A percentile compares a stretch with the other conserved stretches of the same genome.
phyloP scores from a whole-genome alignment of 257 asterid genomes.

The Primulina huaijiensis region DNA sequence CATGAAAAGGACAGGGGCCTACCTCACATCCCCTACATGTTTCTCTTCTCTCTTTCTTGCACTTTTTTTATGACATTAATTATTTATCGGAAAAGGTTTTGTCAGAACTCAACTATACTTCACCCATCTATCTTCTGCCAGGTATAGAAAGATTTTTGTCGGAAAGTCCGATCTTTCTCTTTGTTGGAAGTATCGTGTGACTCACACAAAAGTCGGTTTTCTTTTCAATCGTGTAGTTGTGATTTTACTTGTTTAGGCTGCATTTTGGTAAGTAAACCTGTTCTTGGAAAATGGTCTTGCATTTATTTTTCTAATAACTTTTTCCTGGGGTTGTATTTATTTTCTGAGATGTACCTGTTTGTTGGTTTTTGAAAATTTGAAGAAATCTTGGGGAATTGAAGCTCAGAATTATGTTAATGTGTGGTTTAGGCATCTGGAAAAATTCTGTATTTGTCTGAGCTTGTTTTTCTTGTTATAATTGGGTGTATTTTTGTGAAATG shows the following conservation, averaged over 20 bases:
- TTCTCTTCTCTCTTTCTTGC: slow-evolving; percentile 28
- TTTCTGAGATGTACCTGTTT: not conserved
- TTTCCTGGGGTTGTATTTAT: not conserved
- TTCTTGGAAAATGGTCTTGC: slow-evolving; percentile 20
- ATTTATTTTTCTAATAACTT: not conserved
- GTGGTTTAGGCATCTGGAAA: not conserved
- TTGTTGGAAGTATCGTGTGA: slow-evolving; percentile 21
- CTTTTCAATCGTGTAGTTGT: slow-evolving; percentile 19
- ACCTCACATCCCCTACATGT: slow-evolving; percentile 8
- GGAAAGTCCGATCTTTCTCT: slow-evolving; percentile 32
- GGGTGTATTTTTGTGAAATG: slow-evolving; percentile 9
- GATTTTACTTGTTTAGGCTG: slow-evolving; percentile 14
- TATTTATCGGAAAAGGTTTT: slow-evolving; percentile 24
- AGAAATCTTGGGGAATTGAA: slow-evolving; percentile 16
- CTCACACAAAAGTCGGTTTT: slow-evolving; percentile 22
- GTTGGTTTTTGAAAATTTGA: slow-evolving; percentile 15
- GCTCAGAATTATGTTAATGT: slow-evolving; percentile 5
- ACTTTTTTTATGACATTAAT: slow-evolving; percentile 34
- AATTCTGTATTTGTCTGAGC: not conserved
- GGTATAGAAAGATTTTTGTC: slow-evolving; percentile 22
- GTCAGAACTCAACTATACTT: slow-evolving; percentile 27
- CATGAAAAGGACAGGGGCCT: slow-evolving; percentile 8
- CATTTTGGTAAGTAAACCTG: slow-evolving; percentile 24
- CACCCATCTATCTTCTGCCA: slow-evolving; percentile 25
- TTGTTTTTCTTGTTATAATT: not conserved